phyloP scores from a whole-genome alignment of 331 rosid genomes.

The Spiraea crenata region DNA sequence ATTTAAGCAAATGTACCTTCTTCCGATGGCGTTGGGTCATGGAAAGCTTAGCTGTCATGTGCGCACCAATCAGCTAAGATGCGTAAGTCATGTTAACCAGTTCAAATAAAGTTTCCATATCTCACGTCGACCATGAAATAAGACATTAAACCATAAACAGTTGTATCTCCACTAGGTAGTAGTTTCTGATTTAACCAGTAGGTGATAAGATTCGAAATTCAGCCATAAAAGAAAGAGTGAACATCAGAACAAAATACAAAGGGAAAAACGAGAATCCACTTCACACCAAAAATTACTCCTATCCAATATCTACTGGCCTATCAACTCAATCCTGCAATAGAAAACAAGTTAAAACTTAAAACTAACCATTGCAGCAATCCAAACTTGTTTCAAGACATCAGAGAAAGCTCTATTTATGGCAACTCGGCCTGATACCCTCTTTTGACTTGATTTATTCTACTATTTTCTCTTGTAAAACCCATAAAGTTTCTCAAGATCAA shows the following conservation, averaged over 20 bases:
- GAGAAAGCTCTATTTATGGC: constrained; percentile 61
- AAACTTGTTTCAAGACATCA: constrained; percentile 74
- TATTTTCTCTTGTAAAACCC: constrained; percentile 41
- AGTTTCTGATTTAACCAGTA: too few species aligned
- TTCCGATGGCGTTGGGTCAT: constrained; percentile 27
- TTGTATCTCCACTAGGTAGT: too few species aligned
- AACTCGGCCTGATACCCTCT: constrained; percentile 49
- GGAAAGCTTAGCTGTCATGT: constrained; percentile 34
- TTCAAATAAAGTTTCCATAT: too few species aligned
- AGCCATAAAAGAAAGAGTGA: too few species aligned
- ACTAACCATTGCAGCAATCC: constrained; percentile 76
- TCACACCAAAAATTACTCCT: too few species aligned
- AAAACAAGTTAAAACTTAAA: constrained; percentile 11
- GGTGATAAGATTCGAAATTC: too few species aligned
- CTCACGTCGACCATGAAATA: too few species aligned
- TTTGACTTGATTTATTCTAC: constrained; percentile 43
- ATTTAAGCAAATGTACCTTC: constrained; percentile 18
- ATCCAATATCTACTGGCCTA: too few species aligned
- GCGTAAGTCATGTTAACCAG: constrained; percentile 16
- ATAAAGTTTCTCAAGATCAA: constrained; percentile 65
- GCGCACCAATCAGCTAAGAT: constrained; percentile 33
- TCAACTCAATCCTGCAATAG: too few species aligned
- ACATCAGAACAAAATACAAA: too few species aligned
- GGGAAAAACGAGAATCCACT: too few species aligned
- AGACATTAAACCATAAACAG: too few species aligned